Evolutionary conservation across 2,329 filamentous ascomycete species (phyloP).

Genomic region (Microdochium nivale): DNA sequence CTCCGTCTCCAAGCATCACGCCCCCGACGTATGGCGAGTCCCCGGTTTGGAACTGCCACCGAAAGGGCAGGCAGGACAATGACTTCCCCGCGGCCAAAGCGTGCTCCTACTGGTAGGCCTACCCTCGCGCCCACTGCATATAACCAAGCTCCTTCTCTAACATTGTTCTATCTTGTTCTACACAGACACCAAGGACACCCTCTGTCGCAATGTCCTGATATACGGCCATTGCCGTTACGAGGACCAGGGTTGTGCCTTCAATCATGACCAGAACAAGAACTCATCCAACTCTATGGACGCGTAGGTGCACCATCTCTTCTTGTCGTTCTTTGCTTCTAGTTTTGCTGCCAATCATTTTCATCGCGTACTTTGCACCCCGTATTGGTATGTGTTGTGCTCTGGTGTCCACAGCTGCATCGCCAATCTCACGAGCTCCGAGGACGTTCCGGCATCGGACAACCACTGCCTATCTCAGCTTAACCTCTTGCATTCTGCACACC

Average conservation of each 20-base stretch:
- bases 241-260: constrained; percentile 85
- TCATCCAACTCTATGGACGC: constrained; percentile 16
- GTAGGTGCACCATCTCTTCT: constrained; percentile 14
- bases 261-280: constrained; percentile 67
- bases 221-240: constrained; percentile 91
- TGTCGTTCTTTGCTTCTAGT: not conserved
- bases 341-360: not conserved
- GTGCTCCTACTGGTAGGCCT: constrained; percentile 23
- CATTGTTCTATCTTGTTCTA: not conserved
- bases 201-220: constrained; percentile 87
- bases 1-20: not conserved
- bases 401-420: no score
- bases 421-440: no score
- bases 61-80: constrained; percentile 22
- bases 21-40: constrained; percentile 18
- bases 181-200: constrained; percentile 75
- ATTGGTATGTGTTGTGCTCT: no score
- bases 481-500: no score
- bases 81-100: constrained; percentile 25
- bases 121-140: not conserved
- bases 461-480: no score
- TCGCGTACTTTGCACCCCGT: not conserved
- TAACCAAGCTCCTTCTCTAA: constrained; percentile 1
- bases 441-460: no score
- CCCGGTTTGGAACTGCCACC: constrained; percentile 16